Evolutionary conservation across 805 yeast genomes (phyloP).

Genomic region (Lachancea lanzarotensis): DNA sequence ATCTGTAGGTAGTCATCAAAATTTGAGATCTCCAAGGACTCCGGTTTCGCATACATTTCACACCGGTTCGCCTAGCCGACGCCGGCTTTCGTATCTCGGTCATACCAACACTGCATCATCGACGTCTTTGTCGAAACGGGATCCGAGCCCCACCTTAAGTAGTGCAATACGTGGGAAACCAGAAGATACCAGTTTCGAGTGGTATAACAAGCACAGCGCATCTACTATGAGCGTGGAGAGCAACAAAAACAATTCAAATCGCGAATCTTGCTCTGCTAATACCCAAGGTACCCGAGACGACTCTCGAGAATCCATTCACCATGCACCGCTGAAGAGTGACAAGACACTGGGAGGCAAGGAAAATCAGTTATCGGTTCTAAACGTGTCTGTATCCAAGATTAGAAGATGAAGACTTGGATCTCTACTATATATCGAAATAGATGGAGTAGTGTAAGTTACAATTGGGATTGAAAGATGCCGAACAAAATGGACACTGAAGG

Average conservation of each 20-base stretch:
- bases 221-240: constrained; percentile 1
- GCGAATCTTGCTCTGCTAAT: background rate
- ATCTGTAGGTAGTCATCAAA: constrained; percentile 12
- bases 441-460: constrained; percentile 29
- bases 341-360: constrained; percentile 4
- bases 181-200: background rate
- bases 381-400: constrained; percentile 27
- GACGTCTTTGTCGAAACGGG: constrained; percentile 3
- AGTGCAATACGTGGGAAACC: constrained; percentile 1
- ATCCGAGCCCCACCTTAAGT: constrained; percentile 1
- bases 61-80: constrained; percentile 1
- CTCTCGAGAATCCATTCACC: background rate
- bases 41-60: constrained; percentile 4
- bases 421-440: constrained; percentile 18
- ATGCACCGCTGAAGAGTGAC: background rate
- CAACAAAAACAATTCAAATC: background rate
- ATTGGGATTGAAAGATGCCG: constrained; percentile 26
- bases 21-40: constrained; percentile 7
- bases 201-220: background rate
- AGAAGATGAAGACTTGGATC: constrained; percentile 11
- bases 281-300: background rate
- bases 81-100: background rate
- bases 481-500: constrained; percentile 21
- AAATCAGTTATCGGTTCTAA: constrained; percentile 21
- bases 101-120: constrained; percentile 6